These are phyloP conservation scores for Zygotorulaspora chibaensis DNA, from an alignment of 805 yeast species.

Conservation along the genomic window DNA sequence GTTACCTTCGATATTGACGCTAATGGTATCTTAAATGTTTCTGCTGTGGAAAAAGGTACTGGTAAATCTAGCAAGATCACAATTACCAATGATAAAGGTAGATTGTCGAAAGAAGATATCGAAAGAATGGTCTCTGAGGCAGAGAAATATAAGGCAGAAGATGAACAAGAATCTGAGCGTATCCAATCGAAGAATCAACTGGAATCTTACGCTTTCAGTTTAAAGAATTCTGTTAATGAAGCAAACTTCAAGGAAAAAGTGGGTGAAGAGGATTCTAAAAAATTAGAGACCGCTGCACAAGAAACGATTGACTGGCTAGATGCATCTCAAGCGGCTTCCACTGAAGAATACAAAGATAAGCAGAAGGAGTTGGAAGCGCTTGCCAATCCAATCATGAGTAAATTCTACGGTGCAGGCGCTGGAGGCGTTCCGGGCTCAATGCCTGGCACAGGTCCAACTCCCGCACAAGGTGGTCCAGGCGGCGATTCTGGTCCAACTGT, in stretches of 20 bases:
- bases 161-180: constrained; percentile 90
- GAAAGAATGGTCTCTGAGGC: constrained; percentile 98
- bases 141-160: constrained; percentile 95
- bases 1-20: constrained; percentile 97
- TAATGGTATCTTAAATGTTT: constrained; percentile 93
- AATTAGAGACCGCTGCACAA: constrained; percentile 72
- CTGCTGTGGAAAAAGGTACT: constrained; percentile 97
- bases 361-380: constrained; percentile 93
- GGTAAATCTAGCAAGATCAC: constrained; percentile 97
- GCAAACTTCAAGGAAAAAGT: constrained; percentile 76
- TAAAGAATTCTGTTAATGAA: constrained; percentile 77
- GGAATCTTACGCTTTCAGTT: constrained; percentile 91
- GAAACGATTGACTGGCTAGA: constrained; percentile 91
- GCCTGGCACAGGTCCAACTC: constrained; percentile 48
- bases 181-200: constrained; percentile 91
- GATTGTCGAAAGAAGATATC: constrained; percentile 94
- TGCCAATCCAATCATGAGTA: constrained; percentile 95
- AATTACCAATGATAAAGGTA: constrained; percentile 97
- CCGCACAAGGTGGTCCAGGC: constrained; percentile 44
- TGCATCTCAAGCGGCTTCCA: constrained; percentile 84
- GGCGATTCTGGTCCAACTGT: constrained; percentile 64
- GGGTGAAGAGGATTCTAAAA: constrained; percentile 62
- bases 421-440: constrained; percentile 54
- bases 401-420: constrained; percentile 85
- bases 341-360: constrained; percentile 87